A percentile compares a stretch with the other conserved stretches of the same genome.
phyloP scores from a whole-genome alignment of 202 grass and related monocot genomes.

The Cymbopogon flexuosus region DNA sequence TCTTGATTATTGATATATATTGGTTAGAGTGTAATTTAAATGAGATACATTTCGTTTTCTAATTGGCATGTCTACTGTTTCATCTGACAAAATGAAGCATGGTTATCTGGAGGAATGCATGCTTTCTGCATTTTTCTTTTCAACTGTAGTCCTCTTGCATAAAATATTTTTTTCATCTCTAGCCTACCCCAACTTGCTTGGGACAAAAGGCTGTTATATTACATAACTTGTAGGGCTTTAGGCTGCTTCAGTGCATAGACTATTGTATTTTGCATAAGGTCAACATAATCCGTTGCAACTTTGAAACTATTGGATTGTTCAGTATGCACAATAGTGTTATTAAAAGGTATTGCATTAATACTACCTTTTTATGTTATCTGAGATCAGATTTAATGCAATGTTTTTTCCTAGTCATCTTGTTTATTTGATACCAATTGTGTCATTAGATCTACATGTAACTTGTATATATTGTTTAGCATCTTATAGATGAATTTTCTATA shows the following conservation, averaged over 20 bases:
- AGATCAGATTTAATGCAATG: neutral
- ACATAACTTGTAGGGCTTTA: neutral
- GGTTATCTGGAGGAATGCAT: neutral
- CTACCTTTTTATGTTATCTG: neutral
- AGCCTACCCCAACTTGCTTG: too few relatives aligned
- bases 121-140: constrained; percentile 4
- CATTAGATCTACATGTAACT: constrained; percentile 19
- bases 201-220: neutral
- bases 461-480: constrained; percentile 23
- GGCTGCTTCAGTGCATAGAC: neutral
- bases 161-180: neutral
- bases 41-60: neutral
- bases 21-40: neutral
- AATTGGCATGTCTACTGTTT: neutral
- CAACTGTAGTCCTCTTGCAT: neutral
- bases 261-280: neutral
- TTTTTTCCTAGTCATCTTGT: constrained; percentile 2
- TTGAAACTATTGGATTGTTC: neutral
- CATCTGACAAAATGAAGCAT: neutral
- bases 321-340: neutral
- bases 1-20: constrained; percentile 19
- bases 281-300: neutral
- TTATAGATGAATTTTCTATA: constrained; percentile 23
- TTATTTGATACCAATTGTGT: neutral
- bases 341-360: neutral